A percentile compares a stretch with the other conserved stretches of the same genome.
Evolutionary conservation across 805 yeast genomes (phyloP).

Genomic region (Pachysolen tannophilus): DNA sequence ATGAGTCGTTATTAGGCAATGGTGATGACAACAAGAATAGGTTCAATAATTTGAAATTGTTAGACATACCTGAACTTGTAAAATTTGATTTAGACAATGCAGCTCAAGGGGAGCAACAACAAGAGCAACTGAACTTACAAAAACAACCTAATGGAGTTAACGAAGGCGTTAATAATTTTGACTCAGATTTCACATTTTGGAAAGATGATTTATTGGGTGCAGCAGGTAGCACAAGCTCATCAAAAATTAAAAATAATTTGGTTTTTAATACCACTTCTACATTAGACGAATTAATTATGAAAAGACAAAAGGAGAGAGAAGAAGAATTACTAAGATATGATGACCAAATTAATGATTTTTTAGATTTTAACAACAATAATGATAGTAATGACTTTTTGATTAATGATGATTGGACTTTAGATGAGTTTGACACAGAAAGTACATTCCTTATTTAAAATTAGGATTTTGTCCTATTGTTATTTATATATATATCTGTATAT

Average conservation of each 20-base stretch:
- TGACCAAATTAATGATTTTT: conserved; percentile 10
- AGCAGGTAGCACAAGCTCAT: no score
- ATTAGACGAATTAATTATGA: conserved; percentile 8
- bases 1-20: no score
- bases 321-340: conserved; percentile 10
- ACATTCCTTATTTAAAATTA: background rate
- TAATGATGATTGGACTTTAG: conserved; percentile 10
- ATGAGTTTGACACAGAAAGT: conserved; percentile 1
- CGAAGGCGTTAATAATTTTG: background rate
- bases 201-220: no score
- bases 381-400: background rate
- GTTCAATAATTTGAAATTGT: conserved; percentile 4
- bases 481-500: no score
- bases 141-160: background rate
- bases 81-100: background rate
- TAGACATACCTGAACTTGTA: conserved; percentile 9
- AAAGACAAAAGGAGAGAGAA: conserved; percentile 10
- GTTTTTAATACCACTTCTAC: conserved; percentile 8
- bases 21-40: conserved; percentile 6
- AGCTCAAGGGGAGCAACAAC: background rate
- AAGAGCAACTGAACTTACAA: background rate
- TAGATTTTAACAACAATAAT: conserved; percentile 7
- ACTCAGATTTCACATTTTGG: conserved; percentile 8
- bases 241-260: background rate
- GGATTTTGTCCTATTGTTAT: no score